Conservation (phyloP, 306 rosid genomes). For the Parietaria judaica region DNA sequence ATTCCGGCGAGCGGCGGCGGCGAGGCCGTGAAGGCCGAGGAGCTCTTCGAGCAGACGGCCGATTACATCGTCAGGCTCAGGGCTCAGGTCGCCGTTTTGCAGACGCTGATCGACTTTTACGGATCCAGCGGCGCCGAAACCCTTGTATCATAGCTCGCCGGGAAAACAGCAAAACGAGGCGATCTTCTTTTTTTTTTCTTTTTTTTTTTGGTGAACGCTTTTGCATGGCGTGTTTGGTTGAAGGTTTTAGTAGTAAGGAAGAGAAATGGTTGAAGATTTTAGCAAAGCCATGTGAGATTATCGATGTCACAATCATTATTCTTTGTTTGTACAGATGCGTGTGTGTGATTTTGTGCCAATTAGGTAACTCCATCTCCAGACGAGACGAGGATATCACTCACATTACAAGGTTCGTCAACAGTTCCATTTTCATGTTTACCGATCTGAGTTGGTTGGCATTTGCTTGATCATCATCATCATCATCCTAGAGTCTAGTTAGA, state of each 20-base stretch:
- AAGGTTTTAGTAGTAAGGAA: constrained; percentile 22
- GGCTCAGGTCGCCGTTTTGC: constrained; percentile 60
- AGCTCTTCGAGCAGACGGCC: constrained; percentile 70
- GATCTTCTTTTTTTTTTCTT: constrained; percentile 8
- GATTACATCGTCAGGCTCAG: constrained; percentile 65
- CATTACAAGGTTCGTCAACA: too few species aligned
- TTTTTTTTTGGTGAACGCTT: too few species aligned
- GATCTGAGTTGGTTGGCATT: too few species aligned
- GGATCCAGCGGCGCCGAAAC: constrained; percentile 41
- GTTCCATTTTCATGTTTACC: too few species aligned
- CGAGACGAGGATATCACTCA: not conserved
- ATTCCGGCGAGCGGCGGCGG: constrained; percentile 35
- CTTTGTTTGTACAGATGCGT: not conserved
- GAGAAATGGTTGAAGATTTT: constrained; percentile 23
- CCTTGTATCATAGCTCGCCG: constrained; percentile 29
- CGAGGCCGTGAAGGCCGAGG: constrained; percentile 43
- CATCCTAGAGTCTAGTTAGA: too few species aligned
- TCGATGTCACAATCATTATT: constrained; percentile 11
- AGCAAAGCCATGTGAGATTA: constrained; percentile 10
- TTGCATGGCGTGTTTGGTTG: constrained; percentile 34
- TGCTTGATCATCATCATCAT: too few species aligned
- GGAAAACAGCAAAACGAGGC: not conserved
- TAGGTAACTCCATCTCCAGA: too few species aligned
- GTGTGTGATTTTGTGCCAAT: not conserved
- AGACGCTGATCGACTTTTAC: constrained; percentile 60